phyloP scores from a whole-genome alignment of 2,329 filamentous ascomycete genomes.

The Blastomyces percursus region DNA sequence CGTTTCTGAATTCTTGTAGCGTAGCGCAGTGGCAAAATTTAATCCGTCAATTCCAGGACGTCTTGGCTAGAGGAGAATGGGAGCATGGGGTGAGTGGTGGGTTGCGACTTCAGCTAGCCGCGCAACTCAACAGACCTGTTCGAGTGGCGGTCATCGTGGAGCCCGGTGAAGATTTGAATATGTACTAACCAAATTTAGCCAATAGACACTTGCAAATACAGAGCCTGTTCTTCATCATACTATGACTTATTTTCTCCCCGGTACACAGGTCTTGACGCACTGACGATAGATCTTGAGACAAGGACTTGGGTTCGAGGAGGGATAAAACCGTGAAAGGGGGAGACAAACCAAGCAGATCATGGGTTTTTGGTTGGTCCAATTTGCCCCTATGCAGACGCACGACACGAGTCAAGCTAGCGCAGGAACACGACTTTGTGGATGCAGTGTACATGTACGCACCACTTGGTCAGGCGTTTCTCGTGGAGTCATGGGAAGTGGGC shows the following conservation, averaged over 20 bases:
- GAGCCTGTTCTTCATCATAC: not conserved
- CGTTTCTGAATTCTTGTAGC: not conserved
- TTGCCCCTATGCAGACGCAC: not conserved
- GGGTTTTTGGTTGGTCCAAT: not conserved
- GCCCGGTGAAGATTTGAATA: not conserved
- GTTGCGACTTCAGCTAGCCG: not conserved
- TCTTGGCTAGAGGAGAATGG: not conserved
- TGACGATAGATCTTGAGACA: not conserved
- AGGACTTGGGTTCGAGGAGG: not conserved
- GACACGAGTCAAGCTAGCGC: not conserved
- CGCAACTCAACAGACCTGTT: not conserved
- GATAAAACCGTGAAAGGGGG: not conserved
- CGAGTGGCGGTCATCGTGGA: not conserved
- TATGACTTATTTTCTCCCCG: not conserved
- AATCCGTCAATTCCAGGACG: not conserved
- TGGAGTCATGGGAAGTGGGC: not conserved
- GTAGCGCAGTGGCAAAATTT: not conserved
- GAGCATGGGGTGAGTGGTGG: not conserved
- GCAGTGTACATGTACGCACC: not conserved
- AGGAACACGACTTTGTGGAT: not conserved
- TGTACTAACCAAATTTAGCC: not conserved
- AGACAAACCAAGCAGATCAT: not conserved
- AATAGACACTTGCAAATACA: not conserved
- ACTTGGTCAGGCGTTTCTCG: not conserved
- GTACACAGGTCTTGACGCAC: not conserved